These are phyloP conservation scores for Carex arenaria DNA, from an alignment of 202 grass and related monocot species.

Conservation along the genomic window DNA sequence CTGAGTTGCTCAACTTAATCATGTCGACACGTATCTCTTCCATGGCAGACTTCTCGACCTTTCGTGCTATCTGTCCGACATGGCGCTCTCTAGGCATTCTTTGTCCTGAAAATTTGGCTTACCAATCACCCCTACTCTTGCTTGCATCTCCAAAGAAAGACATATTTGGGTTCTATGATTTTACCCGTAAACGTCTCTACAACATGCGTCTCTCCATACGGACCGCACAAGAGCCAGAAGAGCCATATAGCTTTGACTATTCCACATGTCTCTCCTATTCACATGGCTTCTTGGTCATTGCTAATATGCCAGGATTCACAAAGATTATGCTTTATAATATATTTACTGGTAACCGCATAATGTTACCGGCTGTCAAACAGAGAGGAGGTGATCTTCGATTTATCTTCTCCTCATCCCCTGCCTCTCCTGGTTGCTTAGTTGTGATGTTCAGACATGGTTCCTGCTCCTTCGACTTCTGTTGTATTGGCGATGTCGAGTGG, in stretches of 20 bases:
- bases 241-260: conserved; percentile 40
- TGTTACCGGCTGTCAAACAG: conserved; percentile 23
- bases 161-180: conserved; percentile 27
- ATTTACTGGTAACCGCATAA: conserved; percentile 49
- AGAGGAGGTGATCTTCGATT: conserved; percentile 25
- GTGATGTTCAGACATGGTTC: conserved; percentile 40
- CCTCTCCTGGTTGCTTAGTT: conserved; percentile 15
- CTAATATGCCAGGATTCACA: conserved; percentile 27
- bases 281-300: conserved; percentile 64
- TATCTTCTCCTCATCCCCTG: conserved; percentile 38
- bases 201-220: conserved; percentile 29
- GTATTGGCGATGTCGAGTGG: conserved; percentile 42
- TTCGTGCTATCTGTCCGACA: conserved; percentile 34
- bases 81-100: conserved; percentile 34
- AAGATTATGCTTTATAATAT: conserved; percentile 64
- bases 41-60: conserved; percentile 48
- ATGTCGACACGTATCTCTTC: conserved; percentile 30
- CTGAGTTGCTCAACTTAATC: conserved; percentile 32
- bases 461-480: conserved; percentile 37
- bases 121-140: conserved; percentile 45
- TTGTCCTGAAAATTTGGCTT: conserved; percentile 26
- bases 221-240: conserved; percentile 41
- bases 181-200: conserved; percentile 38
- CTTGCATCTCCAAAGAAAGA: conserved; percentile 16
- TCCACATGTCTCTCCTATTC: conserved; percentile 37